Conservation (phyloP, 192 early-diverging fungal genomes). For the Linnemannia zychae region DNA sequence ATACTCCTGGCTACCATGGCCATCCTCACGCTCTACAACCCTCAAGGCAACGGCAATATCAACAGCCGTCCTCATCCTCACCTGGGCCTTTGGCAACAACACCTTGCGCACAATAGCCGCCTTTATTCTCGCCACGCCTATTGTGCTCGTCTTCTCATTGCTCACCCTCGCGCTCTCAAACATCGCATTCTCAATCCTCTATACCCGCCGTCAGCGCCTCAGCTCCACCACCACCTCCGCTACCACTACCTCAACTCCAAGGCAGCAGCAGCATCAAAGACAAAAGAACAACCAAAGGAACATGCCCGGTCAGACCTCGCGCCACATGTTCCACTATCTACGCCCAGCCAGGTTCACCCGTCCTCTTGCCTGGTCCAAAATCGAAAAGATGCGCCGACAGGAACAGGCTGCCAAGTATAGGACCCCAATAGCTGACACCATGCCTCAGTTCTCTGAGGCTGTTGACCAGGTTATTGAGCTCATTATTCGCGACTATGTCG, state of each 20-base stretch:
- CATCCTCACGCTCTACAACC: not conserved
- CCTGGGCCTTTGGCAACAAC: conserved; percentile 31
- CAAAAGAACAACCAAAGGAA: conserved; percentile 10
- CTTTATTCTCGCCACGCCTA: conserved; percentile 33
- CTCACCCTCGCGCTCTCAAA: conserved; percentile 42
- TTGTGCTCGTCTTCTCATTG: conserved; percentile 25
- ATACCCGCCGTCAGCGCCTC: conserved; percentile 29
- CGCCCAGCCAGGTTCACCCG: conserved; percentile 52
- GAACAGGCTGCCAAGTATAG: conserved; percentile 51
- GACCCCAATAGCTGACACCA: conserved; percentile 37
- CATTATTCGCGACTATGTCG: conserved; percentile 71
- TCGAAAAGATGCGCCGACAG: conserved; percentile 34
- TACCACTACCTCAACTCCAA: not conserved
- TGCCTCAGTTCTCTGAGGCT: conserved; percentile 50
- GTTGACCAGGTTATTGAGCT: conserved; percentile 63
- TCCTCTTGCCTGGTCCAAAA: conserved; percentile 32
- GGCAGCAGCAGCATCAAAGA: not conserved
- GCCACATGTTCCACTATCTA: conserved; percentile 36
- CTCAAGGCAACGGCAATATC: conserved; percentile 1
- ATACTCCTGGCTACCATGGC: not conserved
- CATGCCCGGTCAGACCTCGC: conserved; percentile 36
- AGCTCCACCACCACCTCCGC: not conserved
- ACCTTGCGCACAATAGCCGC: conserved; percentile 1
- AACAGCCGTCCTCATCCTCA: not conserved
- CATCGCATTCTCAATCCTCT: conserved; percentile 48